phyloP scores from a whole-genome alignment of 2,329 filamentous ascomycete species.

The Capronia coronata region DNA sequence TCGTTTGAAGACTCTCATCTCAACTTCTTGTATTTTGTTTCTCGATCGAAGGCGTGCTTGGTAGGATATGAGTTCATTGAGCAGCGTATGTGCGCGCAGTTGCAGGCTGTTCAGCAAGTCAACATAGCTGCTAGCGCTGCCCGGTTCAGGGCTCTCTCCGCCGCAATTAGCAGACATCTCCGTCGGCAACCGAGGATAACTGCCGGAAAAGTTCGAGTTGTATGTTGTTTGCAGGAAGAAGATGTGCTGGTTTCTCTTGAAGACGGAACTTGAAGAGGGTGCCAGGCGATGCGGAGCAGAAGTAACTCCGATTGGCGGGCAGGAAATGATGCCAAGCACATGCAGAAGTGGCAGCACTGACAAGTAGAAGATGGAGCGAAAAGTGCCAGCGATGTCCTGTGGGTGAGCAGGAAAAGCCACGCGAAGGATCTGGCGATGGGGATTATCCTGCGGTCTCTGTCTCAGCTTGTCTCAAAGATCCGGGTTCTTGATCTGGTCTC shows the following conservation, averaged over 20 bases:
- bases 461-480: conserved; percentile 17
- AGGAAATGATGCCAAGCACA: not conserved
- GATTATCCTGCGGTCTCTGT: not conserved
- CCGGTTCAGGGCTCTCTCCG: not conserved
- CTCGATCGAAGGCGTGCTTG: conserved; percentile 37
- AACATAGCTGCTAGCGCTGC: not conserved
- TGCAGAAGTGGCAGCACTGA: not conserved
- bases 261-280: too few relatives aligned
- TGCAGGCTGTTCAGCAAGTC: conserved; percentile 11
- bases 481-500: conserved; percentile 24
- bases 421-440: too few relatives aligned
- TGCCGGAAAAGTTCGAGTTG: too few relatives aligned
- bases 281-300: conserved; percentile 11
- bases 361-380: not conserved
- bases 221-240: not conserved
- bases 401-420: too few relatives aligned
- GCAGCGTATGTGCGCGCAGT: conserved; percentile 29
- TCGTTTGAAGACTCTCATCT: conserved; percentile 46
- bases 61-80: conserved; percentile 43
- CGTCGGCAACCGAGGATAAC: too few relatives aligned
- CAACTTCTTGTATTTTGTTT: conserved; percentile 44
- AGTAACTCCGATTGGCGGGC: conserved; percentile 17
- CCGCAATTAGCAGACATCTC: not conserved
- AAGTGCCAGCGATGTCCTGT: not conserved
- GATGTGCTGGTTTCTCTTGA: too few relatives aligned